phyloP scores from a whole-genome alignment of 495 filamentous ascomycete genomes.

The Podospora pseudoanserina region DNA sequence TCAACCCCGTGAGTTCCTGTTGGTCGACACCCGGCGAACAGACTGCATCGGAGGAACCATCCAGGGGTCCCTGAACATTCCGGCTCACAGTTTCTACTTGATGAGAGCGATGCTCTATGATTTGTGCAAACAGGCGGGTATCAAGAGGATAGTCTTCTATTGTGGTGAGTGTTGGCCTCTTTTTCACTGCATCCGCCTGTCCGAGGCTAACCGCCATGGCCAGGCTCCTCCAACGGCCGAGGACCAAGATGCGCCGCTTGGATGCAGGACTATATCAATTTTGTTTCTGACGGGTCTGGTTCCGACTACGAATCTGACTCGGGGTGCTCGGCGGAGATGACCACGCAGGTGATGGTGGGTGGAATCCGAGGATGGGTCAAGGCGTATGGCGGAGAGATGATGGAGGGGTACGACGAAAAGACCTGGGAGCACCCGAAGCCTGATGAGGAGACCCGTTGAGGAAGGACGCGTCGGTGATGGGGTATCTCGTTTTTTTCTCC shows the following conservation, averaged over 20 bases:
- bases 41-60: constrained; percentile 34
- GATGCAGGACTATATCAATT: constrained; percentile 44
- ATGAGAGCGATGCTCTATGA: constrained; percentile 38
- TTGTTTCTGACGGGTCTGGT: constrained; percentile 22
- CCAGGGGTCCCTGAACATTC: constrained; percentile 40
- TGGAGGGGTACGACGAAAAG: constrained; percentile 47
- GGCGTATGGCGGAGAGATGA: constrained; percentile 40
- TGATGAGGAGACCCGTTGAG: neutral
- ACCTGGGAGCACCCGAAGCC: constrained; percentile 39
- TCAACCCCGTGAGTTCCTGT: constrained; percentile 19
- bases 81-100: constrained; percentile 47
- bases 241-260: constrained; percentile 48
- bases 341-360: constrained; percentile 45
- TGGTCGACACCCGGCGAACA: constrained; percentile 32
- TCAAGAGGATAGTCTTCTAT: constrained; percentile 47
- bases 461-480: constrained; percentile 25
- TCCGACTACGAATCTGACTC: constrained; percentile 12
- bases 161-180: constrained; percentile 38
- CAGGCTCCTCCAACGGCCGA: constrained; percentile 43
- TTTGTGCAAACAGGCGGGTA: constrained; percentile 41
- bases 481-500: constrained; percentile 19
- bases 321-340: constrained; percentile 19
- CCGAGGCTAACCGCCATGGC: neutral
- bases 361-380: constrained; percentile 50
- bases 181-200: constrained; percentile 1